Evolutionary conservation across 2,329 filamentous ascomycete genomes (phyloP), one percentile per base, ranked within the genome.

Genomic region (Penicillium concentricum): DNA sequence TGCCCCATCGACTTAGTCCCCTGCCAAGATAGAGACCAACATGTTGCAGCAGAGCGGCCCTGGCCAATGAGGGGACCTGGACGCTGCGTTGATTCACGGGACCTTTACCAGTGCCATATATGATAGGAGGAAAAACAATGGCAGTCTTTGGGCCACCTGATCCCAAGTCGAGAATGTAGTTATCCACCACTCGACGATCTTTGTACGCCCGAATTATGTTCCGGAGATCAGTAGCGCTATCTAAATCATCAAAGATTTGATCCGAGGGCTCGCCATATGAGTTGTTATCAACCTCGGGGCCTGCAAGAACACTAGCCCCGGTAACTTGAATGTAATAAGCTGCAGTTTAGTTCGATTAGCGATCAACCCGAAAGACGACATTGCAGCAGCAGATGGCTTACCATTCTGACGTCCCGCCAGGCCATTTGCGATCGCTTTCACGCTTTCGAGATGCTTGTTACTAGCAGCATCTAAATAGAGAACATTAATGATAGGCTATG

Each of bases 131-230:
- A 59, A 83, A 87, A 2, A 89, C 77, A 30, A 89, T 81, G 15
- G 81, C 84, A 0, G 84, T 84, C 66, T 83, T 83, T 5, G 74
- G 71, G 42, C 78, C 74, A 47, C 71, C 66, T 4, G 71, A 70
- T 6, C 73, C 75, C 0, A 80, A 76, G 0, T 69, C 76, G 0
- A 87, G 74, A 22, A 91, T 81, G 32, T 89, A 79, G 67, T 85
- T 83, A 70, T 92, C 89, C 4, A 89, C 82, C 59, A 85, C 76
- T 24, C 87, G 82, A 72, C 91, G 88, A 24, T 78, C 62, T 82
- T 72, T 57, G n/a, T 64, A 72, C 20, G 65, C 45, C 30, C 69
- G 65, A 9, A 74, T 72, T 7, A 74, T 63, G n/a, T 67, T 65
- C 2, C 63, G 69, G 30, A 77, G 58, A 49, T 74, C 70, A 9